phyloP scores from a whole-genome alignment of 805 yeast genomes.

The Myxozyma vanderwaltii region DNA sequence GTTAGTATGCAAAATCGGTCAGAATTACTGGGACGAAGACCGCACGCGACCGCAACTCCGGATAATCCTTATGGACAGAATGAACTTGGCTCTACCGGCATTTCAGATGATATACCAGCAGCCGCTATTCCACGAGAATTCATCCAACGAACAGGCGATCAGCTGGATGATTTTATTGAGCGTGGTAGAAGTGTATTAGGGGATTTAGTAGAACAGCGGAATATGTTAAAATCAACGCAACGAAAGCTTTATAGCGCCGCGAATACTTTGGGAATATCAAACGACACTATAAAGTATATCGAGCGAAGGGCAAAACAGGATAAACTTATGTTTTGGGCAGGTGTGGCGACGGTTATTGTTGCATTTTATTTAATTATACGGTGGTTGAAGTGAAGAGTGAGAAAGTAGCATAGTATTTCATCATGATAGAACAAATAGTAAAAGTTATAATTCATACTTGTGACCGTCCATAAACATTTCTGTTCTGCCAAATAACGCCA shows the following conservation, averaged over 20 bases:
- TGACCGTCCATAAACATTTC: no score
- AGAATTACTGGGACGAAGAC: slow-evolving; percentile 56
- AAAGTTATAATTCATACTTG: neutral
- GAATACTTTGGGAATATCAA: slow-evolving; percentile 81
- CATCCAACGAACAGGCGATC: slow-evolving; percentile 67
- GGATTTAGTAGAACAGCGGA: slow-evolving; percentile 83
- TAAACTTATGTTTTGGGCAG: slow-evolving; percentile 81
- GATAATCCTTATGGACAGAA: slow-evolving; percentile 41
- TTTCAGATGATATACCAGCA: slow-evolving; percentile 23
- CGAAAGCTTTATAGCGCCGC: slow-evolving; percentile 66
- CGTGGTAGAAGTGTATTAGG: slow-evolving; percentile 86
- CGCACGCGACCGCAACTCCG: slow-evolving; percentile 36
- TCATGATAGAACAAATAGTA: neutral
- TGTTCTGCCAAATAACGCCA: neutral
- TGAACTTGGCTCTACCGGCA: neutral
- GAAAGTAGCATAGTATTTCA: neutral
- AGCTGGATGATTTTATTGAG: slow-evolving; percentile 84
- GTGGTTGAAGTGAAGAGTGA: slow-evolving; percentile 47
- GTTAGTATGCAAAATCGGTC: slow-evolving; percentile 52
- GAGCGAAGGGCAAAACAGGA: slow-evolving; percentile 84
- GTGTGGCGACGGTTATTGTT: slow-evolving; percentile 61
- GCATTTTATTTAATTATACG: slow-evolving; percentile 67
- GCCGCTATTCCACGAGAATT: slow-evolving; percentile 55
- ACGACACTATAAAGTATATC: slow-evolving; percentile 75
- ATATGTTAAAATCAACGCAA: slow-evolving; percentile 64